A percentile compares a stretch with the other conserved stretches of the same genome.
Conservation (phyloP, 2,329 filamentous ascomycete genomes). For the Botryosphaeria dothidea region DNA sequence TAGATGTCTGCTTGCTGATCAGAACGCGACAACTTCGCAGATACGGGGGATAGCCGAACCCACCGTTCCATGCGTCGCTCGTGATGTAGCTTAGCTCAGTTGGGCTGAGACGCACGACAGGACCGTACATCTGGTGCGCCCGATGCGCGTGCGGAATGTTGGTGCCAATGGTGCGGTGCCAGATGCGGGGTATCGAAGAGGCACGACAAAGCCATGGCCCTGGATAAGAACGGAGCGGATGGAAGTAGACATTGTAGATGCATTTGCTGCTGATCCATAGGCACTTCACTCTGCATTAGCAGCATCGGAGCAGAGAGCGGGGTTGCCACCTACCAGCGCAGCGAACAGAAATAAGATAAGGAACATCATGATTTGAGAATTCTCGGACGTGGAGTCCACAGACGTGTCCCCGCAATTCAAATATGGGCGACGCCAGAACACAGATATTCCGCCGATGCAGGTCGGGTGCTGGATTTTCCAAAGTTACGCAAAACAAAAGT, state of each 20-base stretch:
- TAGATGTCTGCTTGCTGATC: conserved; percentile 29
- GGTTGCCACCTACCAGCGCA: too few relatives aligned
- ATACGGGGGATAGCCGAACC: too few relatives aligned
- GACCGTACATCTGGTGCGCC: conserved; percentile 42
- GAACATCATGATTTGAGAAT: too few relatives aligned
- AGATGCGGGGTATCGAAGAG: neutral
- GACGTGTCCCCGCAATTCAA: too few relatives aligned
- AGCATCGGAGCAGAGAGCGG: too few relatives aligned
- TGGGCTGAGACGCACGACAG: conserved; percentile 44
- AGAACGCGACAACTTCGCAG: neutral
- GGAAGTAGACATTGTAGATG: conserved; percentile 16
- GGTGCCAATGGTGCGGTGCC: neutral
- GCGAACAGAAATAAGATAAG: too few relatives aligned
- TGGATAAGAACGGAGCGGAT: conserved; percentile 17
- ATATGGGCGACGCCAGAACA: too few relatives aligned
- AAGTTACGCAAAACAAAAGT: too few relatives aligned
- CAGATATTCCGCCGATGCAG: too few relatives aligned
- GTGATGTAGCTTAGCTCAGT: conserved; percentile 42
- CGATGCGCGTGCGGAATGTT: neutral
- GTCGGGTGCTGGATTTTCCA: too few relatives aligned
- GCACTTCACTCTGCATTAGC: neutral
- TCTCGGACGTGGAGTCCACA: too few relatives aligned
- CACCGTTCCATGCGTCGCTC: conserved; percentile 35
- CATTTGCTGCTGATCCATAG: neutral
- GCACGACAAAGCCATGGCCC: conserved; percentile 13